Base-by-base conservation (phyloP, 495 filamentous ascomycete genomes). In the Neurospora sp. region DNA sequence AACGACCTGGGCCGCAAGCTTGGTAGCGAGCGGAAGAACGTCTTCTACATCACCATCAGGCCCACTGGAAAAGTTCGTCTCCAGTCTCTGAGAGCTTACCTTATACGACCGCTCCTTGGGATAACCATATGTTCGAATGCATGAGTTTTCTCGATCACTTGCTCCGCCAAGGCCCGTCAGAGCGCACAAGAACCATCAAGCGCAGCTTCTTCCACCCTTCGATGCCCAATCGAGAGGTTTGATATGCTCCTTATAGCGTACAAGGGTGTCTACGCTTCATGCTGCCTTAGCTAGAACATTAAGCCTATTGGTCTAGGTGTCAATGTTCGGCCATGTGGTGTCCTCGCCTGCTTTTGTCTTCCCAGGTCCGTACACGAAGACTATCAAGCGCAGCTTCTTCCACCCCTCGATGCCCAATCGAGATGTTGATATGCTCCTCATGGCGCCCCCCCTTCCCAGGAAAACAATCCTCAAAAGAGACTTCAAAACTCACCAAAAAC, bases 101-200 rank as follows among this genome's bases (percentile, higher is more conserved):
- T 99, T 0, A 72, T 84, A 86, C 87, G 4, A 82, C 86, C 12
- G 84, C 83, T 37, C 76, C 81, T 2, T 91, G 91, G 78, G 87
- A 93, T 73, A 87, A 87, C 39, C 75, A 83, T 12, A 87, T 94
- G 38, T 83, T 97, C 18, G 92, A 96, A 78, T 90, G 92, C 60
- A 88, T 98, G 75, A 97, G 92, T 79, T 96, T 97, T 81, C 84
- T 98, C 4, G 95, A 99, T 75, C 96, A 99, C 79, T 83, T 93
- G 23, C 82, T 99, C 44, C 93, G 95, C 14, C 90, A 97, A 81
- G 82, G 79, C 3, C 93, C 96, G 0, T 89, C 89, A 0, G 83
- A 87, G 74, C 80, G 84, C 6, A 90, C 90, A 77, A 86, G 88
- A 1, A 83, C 87, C 1, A 89, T 96, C 77, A 94, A 92, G 80